Evolutionary conservation across 2,329 filamentous ascomycete genomes (phyloP).

Genomic region (Pezicula carpinea): DNA sequence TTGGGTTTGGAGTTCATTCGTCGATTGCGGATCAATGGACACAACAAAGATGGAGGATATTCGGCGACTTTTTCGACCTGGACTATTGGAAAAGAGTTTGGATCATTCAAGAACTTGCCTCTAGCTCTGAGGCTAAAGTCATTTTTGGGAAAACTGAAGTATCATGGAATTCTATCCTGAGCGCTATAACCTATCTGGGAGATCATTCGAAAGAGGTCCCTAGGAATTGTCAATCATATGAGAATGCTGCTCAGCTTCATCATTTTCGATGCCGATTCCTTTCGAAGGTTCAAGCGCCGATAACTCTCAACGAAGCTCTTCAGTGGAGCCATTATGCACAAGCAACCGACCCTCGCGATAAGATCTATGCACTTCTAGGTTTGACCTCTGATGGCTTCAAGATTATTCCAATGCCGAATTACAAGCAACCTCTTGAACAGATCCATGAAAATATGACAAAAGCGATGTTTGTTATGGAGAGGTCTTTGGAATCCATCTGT

Average conservation of each 20-base stretch:
- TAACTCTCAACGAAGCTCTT: too few relatives aligned
- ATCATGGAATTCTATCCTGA: not conserved
- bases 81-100: not conserved
- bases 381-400: conserved; percentile 2
- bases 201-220: not conserved
- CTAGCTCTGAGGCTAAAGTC: not conserved
- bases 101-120: not conserved
- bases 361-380: too few relatives aligned
- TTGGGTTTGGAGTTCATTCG: not conserved
- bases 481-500: conserved; percentile 9
- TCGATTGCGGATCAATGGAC: not conserved
- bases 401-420: conserved; percentile 9
- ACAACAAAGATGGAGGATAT: not conserved
- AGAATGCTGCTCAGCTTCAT: too few relatives aligned
- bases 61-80: not conserved
- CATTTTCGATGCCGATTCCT: too few relatives aligned
- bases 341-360: conserved; percentile 35
- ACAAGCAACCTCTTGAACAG: conserved; percentile 8
- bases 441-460: conserved; percentile 9
- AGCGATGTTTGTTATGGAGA: conserved; percentile 4
- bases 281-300: too few relatives aligned
- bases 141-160: not conserved
- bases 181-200: not conserved
- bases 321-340: conserved; percentile 22
- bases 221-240: too few relatives aligned